Evolutionary conservation across 1,284 basidiomycete genomes (phyloP), one percentile per base, ranked within the genome.

Genomic region (Filobasidium uniguttulatum): DNA sequence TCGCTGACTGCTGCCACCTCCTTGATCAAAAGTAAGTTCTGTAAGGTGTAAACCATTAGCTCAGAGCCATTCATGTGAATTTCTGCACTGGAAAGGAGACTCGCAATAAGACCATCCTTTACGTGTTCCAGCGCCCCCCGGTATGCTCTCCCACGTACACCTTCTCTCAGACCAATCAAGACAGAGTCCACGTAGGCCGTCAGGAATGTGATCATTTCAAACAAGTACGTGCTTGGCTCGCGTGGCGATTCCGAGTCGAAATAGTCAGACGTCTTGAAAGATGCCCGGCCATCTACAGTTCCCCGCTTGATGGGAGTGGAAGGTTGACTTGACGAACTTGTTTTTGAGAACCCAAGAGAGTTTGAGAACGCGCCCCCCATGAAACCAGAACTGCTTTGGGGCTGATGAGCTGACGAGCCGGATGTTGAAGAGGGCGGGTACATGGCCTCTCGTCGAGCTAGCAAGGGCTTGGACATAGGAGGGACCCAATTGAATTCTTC

Each of bases 111-210:
- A 57, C 82, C 84, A 49, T 82, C 78, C 0, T 88, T 83, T 50
- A 97, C 86, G 62, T 93, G 86, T 29, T 75, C 72, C 34, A 93
- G 75, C 12, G 93, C 90, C 33, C 80, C 83, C 57, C 77, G 77
- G 67, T 94, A 98, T 12, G 87, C 85, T 55, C 84, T 80, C 44
- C 85, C 82, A 69, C 93, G 93, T 68, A 89, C 83, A 5, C 72
- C 70, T 51, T 87, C 81, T 54, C 71, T 71, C 30, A 77, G 57
- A 8, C 86, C 81, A 62, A 94, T 82, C 45, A 85, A 75, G 17
- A 97, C 81, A 26, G 85, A 85, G 66, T 97, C 93, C 57, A 98
- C 89, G 57, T 96, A 87, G 1, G 91, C 94, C 34, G 84, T 88
- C 38, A 98, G 74, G 85, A 93, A 99, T 60, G 90, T 90, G 62